Base-by-base conservation (phyloP, 169 alveolate species). In the Babesia sp. region DNA sequence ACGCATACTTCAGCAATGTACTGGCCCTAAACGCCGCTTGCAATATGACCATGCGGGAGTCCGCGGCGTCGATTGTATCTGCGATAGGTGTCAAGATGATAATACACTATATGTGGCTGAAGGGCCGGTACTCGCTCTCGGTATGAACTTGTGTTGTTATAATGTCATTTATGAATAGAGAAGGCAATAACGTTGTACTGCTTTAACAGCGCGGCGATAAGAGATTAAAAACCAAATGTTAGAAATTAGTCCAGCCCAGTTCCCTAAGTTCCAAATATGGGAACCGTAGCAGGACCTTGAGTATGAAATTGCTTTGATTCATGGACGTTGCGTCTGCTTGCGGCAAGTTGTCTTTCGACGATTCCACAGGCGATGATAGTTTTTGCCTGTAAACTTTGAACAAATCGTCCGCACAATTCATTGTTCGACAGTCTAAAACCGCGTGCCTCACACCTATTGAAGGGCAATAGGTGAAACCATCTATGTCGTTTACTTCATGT, bases 1-100 rank as follows among this genome's bases (percentile, higher is more conserved):
- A 75, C 28, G 71, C 71, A 14, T 75, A 75, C 41, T 36, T 48
- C 28, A 75, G 76, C 63, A 61, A 75, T 37, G 72, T 56, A 3
- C 20, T 75, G 37, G 85, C 68, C 3, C 29, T 75, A 12, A 51
- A 50, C n/a, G 77, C 69, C 0, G 51, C 72, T 28, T 75, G 70
- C 18, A 75, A 75, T 29, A 46, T 75, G 41, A 34, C 78, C 2
- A 0, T 64, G 14, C 24, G 31, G 26, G 20, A 9, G 31, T 45
- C 85, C 5, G 26, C 63, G 1, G 31, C 61, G 12, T 33, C 51
- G 1, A 71, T 75, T 1, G 24, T 64, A 7, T 12, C 39, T 8
- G 85, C 60, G 6, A 56, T 69, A 2, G 12, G 50, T 14, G 50
- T 75, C 12, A 75, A 75, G 53, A 22, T 75, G n/a, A 24, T 41